Evolutionary conservation across 805 yeast species (phyloP), one percentile per base, ranked within the genome.

Genomic region (Wickerhamomyces alni): DNA sequence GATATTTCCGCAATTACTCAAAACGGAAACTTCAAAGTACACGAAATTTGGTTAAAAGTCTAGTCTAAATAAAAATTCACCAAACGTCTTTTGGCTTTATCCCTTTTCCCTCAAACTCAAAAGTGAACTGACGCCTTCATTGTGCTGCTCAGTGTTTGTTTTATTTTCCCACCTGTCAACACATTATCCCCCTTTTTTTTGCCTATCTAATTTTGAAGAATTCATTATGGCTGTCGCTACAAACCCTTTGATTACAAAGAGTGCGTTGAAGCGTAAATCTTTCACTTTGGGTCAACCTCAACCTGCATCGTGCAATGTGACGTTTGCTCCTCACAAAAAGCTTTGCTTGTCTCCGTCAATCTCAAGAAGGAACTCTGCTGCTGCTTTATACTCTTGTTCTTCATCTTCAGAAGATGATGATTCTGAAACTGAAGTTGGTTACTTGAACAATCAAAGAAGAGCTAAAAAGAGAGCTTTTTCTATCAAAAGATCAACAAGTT

Each of bases 121-220:
- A 25, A 8, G 32, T 34, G 30, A 32, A 21, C 57, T 55, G 58
- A 54, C 59, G 55, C 55, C 59, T 54, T 54, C 31, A 49, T 47
- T 55, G 59, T 37, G 58, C 58, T 45, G 58, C 40, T 52, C 56
- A 54, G 56, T 32, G 36, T 42, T 33, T 26, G 35, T 45, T 46
- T 27, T 21, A 12, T 24, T 31, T 16, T 10, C n/a, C n/a, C n/a
- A n/a, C n/a, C n/a, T n/a, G n/a, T n/a, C n/a, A n/a, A n/a, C 26
- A n/a, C 25, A 16, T 29, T 6, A 22, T 25, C 9, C 11, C 15
- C 21, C 24, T 15, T 19, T 21, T 33, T 30, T 27, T 35, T 30
- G 18, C 33, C 7, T 8, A 8, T 17, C 21, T 35, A 18, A 17
- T 32, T 26, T 35, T 8, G 11, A 17, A n/a, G 21, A 27, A 16